A percentile compares a stretch with the other conserved stretches of the same genome.
These are phyloP conservation scores for Dysphania ambrosioides DNA, from an alignment of 148 eudicot genomes.

Conservation along the genomic window DNA sequence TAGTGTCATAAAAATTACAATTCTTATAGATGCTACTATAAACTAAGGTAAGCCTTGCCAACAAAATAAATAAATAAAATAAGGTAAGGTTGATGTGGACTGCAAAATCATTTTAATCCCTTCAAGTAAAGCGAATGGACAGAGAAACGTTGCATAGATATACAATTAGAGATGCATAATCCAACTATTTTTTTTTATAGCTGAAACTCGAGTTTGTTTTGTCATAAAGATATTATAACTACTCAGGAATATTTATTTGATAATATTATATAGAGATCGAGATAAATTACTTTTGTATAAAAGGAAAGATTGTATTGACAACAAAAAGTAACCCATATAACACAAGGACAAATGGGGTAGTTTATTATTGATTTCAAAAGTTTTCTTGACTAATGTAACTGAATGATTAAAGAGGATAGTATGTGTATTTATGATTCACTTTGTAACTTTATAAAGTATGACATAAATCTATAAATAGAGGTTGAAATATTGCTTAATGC, in stretches of 20 bases:
- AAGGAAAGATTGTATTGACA: no score
- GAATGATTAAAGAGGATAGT: neutral
- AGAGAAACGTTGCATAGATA: neutral
- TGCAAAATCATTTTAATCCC: conserved; percentile 13
- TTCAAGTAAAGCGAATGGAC: conserved; percentile 12
- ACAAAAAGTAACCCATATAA: neutral
- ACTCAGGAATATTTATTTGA: neutral
- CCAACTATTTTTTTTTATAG: neutral
- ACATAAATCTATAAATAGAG: no score
- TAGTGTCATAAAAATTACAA: neutral
- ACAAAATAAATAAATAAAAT: no score
- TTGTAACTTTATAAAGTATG: no score
- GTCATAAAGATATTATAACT: neutral
- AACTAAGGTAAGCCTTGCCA: conserved; percentile 15
- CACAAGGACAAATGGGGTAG: neutral
- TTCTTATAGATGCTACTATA: neutral
- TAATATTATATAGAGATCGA: neutral
- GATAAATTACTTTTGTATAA: neutral
- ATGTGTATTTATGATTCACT: neutral
- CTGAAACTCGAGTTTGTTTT: neutral
- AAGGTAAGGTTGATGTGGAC: conserved; percentile 25
- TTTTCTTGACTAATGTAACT: no score
- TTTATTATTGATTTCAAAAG: no score
- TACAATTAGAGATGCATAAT: neutral
- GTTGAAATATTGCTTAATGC: no score